These are phyloP conservation scores for Talaromyces rugulosus DNA, from an alignment of 2,329 filamentous ascomycete genomes.

Conservation along the genomic window DNA sequence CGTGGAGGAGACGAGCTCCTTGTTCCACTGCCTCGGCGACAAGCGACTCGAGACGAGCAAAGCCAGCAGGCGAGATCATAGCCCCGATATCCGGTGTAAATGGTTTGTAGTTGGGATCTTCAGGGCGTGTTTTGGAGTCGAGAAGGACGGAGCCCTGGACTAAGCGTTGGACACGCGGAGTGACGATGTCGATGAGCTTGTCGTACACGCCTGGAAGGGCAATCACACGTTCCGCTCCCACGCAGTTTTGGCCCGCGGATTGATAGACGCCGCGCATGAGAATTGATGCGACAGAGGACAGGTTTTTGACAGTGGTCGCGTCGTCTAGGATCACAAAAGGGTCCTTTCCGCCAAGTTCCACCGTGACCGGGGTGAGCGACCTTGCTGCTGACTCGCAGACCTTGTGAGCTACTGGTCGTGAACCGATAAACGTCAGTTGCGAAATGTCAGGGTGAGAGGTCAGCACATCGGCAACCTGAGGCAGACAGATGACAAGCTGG, in stretches of 20 bases:
- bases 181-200: constrained; percentile 64
- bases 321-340: constrained; percentile 87
- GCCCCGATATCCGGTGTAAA: constrained; percentile 70
- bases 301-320: constrained; percentile 50
- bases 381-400: constrained; percentile 84
- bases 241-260: constrained; percentile 93
- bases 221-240: constrained; percentile 91
- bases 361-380: constrained; percentile 77
- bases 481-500: constrained; percentile 84
- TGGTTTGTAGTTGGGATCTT: constrained; percentile 17
- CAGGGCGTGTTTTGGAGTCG: constrained; percentile 29
- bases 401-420: constrained; percentile 76
- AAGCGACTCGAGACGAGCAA: constrained; percentile 69
- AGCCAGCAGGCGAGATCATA: constrained; percentile 76
- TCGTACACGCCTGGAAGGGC: constrained; percentile 73
- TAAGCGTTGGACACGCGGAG: constrained; percentile 68
- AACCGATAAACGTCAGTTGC: constrained; percentile 96
- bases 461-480: constrained; percentile 71
- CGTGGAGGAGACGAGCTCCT: constrained; percentile 76
- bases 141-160: constrained; percentile 69
- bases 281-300: constrained; percentile 72
- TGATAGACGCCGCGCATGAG: constrained; percentile 93
- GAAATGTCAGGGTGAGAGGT: constrained; percentile 79
- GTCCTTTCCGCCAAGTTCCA: constrained; percentile 94
- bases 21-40: constrained; percentile 71